phyloP scores from a whole-genome alignment of 2,329 filamentous ascomycete genomes.

The Macrophomina tecta region DNA sequence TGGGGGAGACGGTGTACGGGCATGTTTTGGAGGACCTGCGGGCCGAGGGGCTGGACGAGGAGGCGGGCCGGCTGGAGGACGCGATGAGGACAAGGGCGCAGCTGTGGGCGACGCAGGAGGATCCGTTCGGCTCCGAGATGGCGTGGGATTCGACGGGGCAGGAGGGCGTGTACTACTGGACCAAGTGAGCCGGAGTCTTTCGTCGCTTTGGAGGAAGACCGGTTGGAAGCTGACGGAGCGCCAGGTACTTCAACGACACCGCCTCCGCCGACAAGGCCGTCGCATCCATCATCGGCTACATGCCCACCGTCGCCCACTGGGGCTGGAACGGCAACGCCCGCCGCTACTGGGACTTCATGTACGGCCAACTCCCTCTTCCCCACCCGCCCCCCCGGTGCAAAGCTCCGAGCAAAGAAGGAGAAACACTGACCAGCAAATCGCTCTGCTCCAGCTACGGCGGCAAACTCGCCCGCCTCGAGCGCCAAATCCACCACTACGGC shows the following conservation, averaged over 20 bases:
- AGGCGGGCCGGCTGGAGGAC: slow-evolving; percentile 50
- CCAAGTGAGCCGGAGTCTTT: slow-evolving; percentile 38
- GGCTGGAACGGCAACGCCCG: slow-evolving; percentile 66
- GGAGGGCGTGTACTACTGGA: slow-evolving; percentile 67
- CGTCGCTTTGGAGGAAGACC: too few species aligned
- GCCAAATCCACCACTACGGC: slow-evolving; percentile 67
- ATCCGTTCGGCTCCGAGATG: slow-evolving; percentile 67
- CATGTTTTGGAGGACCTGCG: slow-evolving; percentile 59
- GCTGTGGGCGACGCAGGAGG: slow-evolving; percentile 57
- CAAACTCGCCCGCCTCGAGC: slow-evolving; percentile 50
- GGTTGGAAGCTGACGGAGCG: background rate
- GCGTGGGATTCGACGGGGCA: slow-evolving; percentile 68
- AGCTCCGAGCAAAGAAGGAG: background rate
- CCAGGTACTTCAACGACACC: slow-evolving; percentile 55
- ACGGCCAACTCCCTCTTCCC: background rate
- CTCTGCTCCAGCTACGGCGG: slow-evolving; percentile 43
- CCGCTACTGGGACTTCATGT: slow-evolving; percentile 63
- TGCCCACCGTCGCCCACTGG: slow-evolving; percentile 65
- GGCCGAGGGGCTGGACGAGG: slow-evolving; percentile 51
- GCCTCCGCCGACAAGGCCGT: slow-evolving; percentile 59
- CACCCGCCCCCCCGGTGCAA: background rate
- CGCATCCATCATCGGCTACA: slow-evolving; percentile 62
- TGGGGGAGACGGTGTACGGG: slow-evolving; percentile 66
- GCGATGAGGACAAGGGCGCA: slow-evolving; percentile 58
- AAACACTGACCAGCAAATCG: background rate